Conservation (phyloP, 805 yeast species). For the Ogataea thermomethanolica region DNA sequence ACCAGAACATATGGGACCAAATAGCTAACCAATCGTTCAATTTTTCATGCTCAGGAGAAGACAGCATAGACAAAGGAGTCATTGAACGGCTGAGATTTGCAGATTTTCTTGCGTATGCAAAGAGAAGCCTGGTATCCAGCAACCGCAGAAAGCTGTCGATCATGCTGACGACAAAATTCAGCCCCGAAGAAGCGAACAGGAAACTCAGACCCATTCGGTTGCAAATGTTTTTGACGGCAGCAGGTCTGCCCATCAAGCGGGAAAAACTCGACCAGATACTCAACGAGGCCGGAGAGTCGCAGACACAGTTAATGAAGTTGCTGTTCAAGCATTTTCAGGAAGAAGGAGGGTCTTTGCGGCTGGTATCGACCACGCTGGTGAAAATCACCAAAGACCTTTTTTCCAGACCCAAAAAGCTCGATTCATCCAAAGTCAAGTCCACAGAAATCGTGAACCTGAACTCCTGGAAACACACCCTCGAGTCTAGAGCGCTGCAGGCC, state of each 20-base stretch:
- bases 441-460: conserved; percentile 13
- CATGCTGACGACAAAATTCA: conserved; percentile 37
- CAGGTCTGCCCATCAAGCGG: conserved; percentile 45
- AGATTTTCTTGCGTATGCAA: conserved; percentile 37
- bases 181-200: conserved; percentile 35
- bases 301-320: conserved; percentile 36
- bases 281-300: conserved; percentile 36
- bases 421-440: background rate
- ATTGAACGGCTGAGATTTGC: conserved; percentile 33
- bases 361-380: conserved; percentile 23
- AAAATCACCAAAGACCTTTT: conserved; percentile 20
- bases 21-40: conserved; percentile 42
- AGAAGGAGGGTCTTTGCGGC: conserved; percentile 35
- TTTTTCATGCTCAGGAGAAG: conserved; percentile 35
- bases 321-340: conserved; percentile 40
- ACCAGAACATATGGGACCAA: conserved; percentile 48
- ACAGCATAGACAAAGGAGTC: conserved; percentile 33
- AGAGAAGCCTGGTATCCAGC: conserved; percentile 35
- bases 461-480: conserved; percentile 21
- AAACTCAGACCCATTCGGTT: conserved; percentile 38
- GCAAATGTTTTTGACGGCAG: conserved; percentile 42
- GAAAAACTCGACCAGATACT: conserved; percentile 39
- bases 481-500: background rate
- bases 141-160: conserved; percentile 41
- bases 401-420: conserved; percentile 3